Evolutionary conservation across 257 asterid genomes (phyloP), one percentile per base, ranked within the genome.

Genomic region (Nicotiana tomentosiformis): DNA sequence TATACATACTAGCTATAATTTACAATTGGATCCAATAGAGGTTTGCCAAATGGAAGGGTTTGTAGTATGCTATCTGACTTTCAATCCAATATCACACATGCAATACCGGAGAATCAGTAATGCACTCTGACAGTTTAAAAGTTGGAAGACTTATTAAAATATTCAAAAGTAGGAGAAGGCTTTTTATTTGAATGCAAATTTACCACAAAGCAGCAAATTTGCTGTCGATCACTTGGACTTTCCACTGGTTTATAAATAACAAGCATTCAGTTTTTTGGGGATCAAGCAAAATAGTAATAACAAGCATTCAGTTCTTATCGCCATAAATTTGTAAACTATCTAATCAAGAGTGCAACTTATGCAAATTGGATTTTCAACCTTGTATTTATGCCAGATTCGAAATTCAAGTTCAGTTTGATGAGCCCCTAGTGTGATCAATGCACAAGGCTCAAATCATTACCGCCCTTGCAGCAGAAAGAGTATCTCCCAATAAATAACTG

Each of bases 401-500:
- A 49, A 76, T 15, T 51, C 64, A 76, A 74, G 57, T 51, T 76
- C 62, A 76, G 80, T 76, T 76, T 76, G 46, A 76, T 16, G 16
- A 26, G 23, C 37, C 37, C 23, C 79, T 14, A 72, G 4, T 46
- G 37, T 43, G 46, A 37, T n/a, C n/a, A 20, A n/a, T 39, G 78
- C 58, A 70, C 58, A 70, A n/a, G n/a, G 78, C 30, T 70, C 78
- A 39, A 39, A 33, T 70, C 78, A 70, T 23, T 70, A 70, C 78
- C 3, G 12, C 78, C 43, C 58, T 70, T 70, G 78, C 2, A 5
- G 58, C 10, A 43, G 57, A 43, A 70, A 5, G n/a, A 18, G 20
- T 20, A 43, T 6, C 23, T 56, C 58, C 23, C 78, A 70, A 39
- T 43, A 26, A 43, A 39, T 57, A 39, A 70, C 58, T 32, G 9